Conservation (phyloP, 1,284 basidiomycete species). For the Sparassis latifolia region DNA sequence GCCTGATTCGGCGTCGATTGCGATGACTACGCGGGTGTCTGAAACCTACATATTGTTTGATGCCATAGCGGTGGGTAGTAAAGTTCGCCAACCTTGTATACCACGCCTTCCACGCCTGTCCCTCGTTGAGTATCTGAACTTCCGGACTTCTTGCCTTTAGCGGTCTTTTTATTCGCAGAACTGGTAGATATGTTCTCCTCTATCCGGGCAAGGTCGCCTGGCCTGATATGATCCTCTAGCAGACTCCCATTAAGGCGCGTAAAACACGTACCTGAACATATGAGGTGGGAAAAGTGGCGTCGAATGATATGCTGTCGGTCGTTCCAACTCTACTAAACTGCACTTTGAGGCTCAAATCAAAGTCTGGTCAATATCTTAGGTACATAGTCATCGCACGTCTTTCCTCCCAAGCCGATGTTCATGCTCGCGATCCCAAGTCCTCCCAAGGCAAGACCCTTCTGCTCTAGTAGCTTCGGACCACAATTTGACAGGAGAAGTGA, state of each 20-base stretch:
- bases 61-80: neutral
- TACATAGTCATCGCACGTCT: conserved; percentile 54
- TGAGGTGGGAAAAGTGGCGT: conserved; percentile 76
- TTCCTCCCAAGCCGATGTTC: conserved; percentile 82
- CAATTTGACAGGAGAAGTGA: conserved; percentile 81
- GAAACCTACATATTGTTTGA: conserved; percentile 45
- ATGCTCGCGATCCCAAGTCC: conserved; percentile 68
- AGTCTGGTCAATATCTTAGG: neutral
- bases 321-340: conserved; percentile 82
- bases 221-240: conserved; percentile 7
- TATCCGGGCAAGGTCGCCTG: conserved; percentile 78
- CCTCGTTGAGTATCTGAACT: conserved; percentile 27
- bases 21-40: conserved; percentile 71
- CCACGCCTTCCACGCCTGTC: conserved; percentile 60
- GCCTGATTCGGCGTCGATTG: conserved; percentile 57
- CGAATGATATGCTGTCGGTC: conserved; percentile 76
- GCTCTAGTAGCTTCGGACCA: conserved; percentile 78
- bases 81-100: conserved; percentile 56
- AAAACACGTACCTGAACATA: conserved; percentile 56
- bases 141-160: conserved; percentile 38
- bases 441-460: conserved; percentile 77
- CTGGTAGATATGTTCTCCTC: conserved; percentile 55
- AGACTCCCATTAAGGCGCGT: too few relatives aligned
- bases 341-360: conserved; percentile 21
- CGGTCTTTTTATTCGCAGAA: conserved; percentile 37